These are phyloP conservation scores for Naganishia cerealis DNA, from an alignment of 1,284 basidiomycete genomes.

Conservation along the genomic window DNA sequence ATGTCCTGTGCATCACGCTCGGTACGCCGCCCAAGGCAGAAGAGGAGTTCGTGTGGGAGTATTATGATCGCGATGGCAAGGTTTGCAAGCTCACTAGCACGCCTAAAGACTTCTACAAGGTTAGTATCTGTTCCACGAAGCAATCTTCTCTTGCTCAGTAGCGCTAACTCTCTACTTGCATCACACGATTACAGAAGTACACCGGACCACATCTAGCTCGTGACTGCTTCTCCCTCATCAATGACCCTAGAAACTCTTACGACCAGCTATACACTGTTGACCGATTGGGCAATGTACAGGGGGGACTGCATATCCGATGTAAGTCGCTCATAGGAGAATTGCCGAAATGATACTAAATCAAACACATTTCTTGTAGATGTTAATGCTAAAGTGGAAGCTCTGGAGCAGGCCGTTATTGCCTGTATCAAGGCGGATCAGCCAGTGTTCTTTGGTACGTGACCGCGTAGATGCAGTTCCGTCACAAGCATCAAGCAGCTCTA, in stretches of 20 bases:
- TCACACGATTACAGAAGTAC: conserved; percentile 52
- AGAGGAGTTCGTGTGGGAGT: conserved; percentile 80
- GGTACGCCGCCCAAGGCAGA: conserved; percentile 76
- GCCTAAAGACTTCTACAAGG: conserved; percentile 72
- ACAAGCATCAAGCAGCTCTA: conserved; percentile 39
- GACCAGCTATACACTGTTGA: conserved; percentile 87
- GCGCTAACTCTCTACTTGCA: not conserved
- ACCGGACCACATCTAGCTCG: conserved; percentile 44
- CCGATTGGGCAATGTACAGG: conserved; percentile 88
- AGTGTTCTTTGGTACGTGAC: conserved; percentile 83
- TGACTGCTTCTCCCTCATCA: conserved; percentile 85
- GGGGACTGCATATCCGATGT: conserved; percentile 78
- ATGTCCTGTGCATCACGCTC: conserved; percentile 79
- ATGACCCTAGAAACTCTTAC: conserved; percentile 85
- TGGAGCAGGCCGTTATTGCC: conserved; percentile 79
- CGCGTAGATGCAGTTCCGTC: conserved; percentile 50
- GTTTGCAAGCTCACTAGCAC: conserved; percentile 72
- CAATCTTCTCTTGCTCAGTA: not conserved
- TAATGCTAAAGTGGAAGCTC: conserved; percentile 76
- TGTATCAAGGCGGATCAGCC: conserved; percentile 85
- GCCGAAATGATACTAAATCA: not conserved
- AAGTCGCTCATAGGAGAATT: conserved; percentile 44
- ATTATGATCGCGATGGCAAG: conserved; percentile 78
- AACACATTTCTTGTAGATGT: conserved; percentile 63
- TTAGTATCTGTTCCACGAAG: conserved; percentile 12